Percentiles rank a stretch among this genome's conserved stretches.
phyloP scores from a whole-genome alignment of 225 moss, liverwort and hornwort species.

The Physcomitrium patens region DNA sequence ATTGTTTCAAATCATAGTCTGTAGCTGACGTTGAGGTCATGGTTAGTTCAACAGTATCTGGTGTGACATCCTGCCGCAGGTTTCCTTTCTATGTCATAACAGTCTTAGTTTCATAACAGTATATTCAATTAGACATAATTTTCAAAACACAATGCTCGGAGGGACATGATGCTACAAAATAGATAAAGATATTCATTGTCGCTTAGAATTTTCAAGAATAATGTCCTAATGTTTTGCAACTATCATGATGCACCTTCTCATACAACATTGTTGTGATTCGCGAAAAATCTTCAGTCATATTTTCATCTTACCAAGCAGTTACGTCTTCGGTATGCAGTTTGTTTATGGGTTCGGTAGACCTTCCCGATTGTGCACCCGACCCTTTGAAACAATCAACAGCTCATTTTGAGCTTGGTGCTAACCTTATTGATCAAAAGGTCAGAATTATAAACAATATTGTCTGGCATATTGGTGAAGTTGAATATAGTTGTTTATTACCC shows the following conservation, averaged over 20 bases:
- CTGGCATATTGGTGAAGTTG: constrained; percentile 6
- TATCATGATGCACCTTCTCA: neutral
- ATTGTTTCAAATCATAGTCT: constrained; percentile 3
- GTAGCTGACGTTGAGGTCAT: neutral
- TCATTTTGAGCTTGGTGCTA: constrained; percentile 83
- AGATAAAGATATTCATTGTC: neutral
- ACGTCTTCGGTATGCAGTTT: constrained; percentile 52
- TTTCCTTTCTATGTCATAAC: neutral
- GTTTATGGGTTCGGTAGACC: constrained; percentile 79
- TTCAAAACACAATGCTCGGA: neutral
- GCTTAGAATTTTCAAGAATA: constrained; percentile 4
- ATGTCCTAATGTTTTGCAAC: neutral
- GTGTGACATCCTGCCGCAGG: neutral
- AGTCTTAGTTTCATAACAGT: neutral
- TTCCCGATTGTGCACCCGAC: constrained; percentile 45
- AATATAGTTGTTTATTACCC: neutral
- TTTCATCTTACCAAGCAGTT: neutral
- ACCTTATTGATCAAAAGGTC: constrained; percentile 83
- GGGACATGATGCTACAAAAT: neutral
- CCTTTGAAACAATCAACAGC: constrained; percentile 68
- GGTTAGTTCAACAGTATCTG: neutral
- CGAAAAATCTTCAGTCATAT: neutral
- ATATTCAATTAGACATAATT: neutral
- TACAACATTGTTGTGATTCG: constrained; percentile 12
- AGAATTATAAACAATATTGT: constrained; percentile 8